Conservation (phyloP, 1,284 basidiomycete species). For the Ceratobasidium theobromae region DNA sequence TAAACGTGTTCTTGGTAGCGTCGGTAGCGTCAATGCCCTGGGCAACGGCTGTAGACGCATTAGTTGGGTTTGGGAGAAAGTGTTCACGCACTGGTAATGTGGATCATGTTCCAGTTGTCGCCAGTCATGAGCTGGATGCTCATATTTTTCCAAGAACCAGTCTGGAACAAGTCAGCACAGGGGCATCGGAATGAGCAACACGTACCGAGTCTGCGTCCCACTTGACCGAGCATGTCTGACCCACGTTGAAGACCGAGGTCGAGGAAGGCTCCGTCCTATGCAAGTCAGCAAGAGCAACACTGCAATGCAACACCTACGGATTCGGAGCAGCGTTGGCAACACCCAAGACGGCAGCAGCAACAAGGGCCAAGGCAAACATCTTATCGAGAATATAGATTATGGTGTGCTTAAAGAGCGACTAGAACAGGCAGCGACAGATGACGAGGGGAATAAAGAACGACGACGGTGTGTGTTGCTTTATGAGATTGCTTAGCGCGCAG, state of each 20-base stretch:
- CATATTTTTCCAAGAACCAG: conserved; percentile 34
- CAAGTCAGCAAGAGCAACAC: neutral
- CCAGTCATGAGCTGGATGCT: conserved; percentile 37
- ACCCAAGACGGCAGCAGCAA: conserved; percentile 5
- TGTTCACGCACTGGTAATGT: conserved; percentile 32
- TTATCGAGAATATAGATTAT: neutral
- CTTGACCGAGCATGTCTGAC: conserved; percentile 29
- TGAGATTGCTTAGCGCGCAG: too few relatives aligned
- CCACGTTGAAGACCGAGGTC: conserved; percentile 27
- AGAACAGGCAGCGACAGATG: neutral
- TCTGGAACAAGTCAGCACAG: neutral
- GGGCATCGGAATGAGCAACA: neutral
- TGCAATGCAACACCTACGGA: conserved; percentile 4
- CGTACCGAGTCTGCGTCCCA: conserved; percentile 32
- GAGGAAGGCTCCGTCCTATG: conserved; percentile 25
- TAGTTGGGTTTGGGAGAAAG: neutral
- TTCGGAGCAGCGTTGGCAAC: conserved; percentile 18
- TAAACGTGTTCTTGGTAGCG: conserved; percentile 24
- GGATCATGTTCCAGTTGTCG: conserved; percentile 36
- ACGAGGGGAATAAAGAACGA: neutral
- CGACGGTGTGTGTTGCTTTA: too few relatives aligned
- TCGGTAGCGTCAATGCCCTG: conserved; percentile 34
- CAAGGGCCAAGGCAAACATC: neutral
- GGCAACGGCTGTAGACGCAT: conserved; percentile 29
- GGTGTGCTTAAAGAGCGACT: conserved; percentile 19